A percentile compares a stretch with the other conserved stretches of the same genome.
Evolutionary conservation across 2,329 filamentous ascomycete species (phyloP).

Genomic region (Penicillium concentricum): DNA sequence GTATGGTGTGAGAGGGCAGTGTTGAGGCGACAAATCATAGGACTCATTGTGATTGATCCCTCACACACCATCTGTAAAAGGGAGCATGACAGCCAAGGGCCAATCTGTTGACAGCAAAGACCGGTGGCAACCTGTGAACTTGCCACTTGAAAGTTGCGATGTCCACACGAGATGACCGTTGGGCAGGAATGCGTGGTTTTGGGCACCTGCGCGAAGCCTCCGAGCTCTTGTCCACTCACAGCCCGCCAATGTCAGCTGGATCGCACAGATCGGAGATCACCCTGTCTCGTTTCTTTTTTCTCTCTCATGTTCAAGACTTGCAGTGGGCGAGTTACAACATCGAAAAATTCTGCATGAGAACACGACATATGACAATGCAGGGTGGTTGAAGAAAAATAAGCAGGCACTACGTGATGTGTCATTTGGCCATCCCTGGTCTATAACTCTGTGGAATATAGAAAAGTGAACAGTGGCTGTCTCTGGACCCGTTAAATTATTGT

Average conservation of each 20-base stretch:
- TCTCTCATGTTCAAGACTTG: constrained; percentile 7
- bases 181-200: constrained; percentile 42
- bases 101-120: constrained; percentile 15
- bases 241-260: constrained; percentile 20
- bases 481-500: neutral
- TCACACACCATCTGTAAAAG: constrained; percentile 8
- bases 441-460: neutral
- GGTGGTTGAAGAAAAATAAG: constrained; percentile 2
- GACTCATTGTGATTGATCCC: constrained; percentile 5
- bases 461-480: neutral
- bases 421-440: neutral
- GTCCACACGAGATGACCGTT: constrained; percentile 24
- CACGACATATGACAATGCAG: constrained; percentile 1
- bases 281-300: constrained; percentile 3
- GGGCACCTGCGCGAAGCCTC: constrained; percentile 28
- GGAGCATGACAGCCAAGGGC: neutral
- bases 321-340: neutral
- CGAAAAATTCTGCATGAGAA: constrained; percentile 8
- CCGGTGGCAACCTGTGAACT: constrained; percentile 13
- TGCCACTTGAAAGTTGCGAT: constrained; percentile 17
- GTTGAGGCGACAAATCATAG: neutral
- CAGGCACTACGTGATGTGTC: neutral
- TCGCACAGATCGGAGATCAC: constrained; percentile 20
- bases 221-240: constrained; percentile 16
- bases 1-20: neutral